Evolutionary conservation across 78 protist species (phyloP), one percentile per base, ranked within the genome.

Genomic region (Dictyostelium brefeldianum): DNA sequence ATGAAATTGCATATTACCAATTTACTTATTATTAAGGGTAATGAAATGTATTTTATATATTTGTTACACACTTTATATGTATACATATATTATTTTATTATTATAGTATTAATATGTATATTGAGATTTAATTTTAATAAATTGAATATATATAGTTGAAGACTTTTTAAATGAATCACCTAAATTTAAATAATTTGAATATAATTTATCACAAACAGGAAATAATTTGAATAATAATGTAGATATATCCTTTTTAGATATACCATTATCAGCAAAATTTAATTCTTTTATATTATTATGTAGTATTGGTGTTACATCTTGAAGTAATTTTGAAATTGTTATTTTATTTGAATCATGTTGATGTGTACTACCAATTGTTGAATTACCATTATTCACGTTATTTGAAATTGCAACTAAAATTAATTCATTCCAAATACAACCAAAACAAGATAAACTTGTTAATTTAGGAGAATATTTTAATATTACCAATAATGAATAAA

Each of bases 231-330:
- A 31, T 67, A 67, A 31, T 1, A 31, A 3, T 31, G 18, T 29
- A 25, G 70, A 36, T 5, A 67, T 67, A 31, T 67, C 75, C 31
- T 25, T 25, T 67, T 67, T 67, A 8, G 17, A 15, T 15, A 67
- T 2, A 31, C 48, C 75, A 67, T 43, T 29, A 15, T 29, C 43
- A 5, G 75, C 75, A 14, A 67, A 29, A 67, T 67, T 67, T 14
- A 67, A 67, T 31, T 67, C 75, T 67, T 67, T 67, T 15, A 67
- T 29, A 67, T 67, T 67, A 67, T 67, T 67, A 67, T 27, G 17
- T 1, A 62, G 36, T 25, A 62, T 62, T 62, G 70, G 70, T 25
- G 70, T 22, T 25, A 62, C 8, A 9, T 62, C 70, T 36, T 36
- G 43, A 36, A 36, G 43, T 36, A 36, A 36, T 36, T 36, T 36